Evolutionary conservation across 2,329 filamentous ascomycete genomes (phyloP), one percentile per base, ranked within the genome.

Genomic region (Metarhizium humberi): DNA sequence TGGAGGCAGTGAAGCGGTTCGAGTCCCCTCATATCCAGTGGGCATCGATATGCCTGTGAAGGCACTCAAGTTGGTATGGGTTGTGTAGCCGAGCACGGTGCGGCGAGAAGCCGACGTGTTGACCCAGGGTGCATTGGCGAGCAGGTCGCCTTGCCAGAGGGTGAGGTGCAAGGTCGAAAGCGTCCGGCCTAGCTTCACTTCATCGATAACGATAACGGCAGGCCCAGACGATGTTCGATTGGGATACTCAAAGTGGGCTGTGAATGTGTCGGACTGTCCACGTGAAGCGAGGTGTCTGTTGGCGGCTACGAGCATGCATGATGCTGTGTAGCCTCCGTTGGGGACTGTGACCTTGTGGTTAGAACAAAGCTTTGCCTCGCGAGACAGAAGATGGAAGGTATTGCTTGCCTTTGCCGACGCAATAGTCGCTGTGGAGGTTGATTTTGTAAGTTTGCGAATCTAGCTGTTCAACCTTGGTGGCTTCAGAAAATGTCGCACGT

Each of bases 291-390:
- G 64, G 56, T 71, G 67, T 10, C 58, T 50, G 11, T 58, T 59
- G 5, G 64, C 65, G 3, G 67, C 67, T 11, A 60, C 57, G 54
- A 73, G 60, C 51, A 75, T 63, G 52, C 67, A 67, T 3, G 67
- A 65, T 4, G 71, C 66, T 1, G 69, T 63, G 56, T 74, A 75
- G 36, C 72, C 72, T 47, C 72, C 72, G 43, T 75, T 72, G 14
- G 72, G 71, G n/a, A 74, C 66, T 66, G 47, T 11, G 13, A 25
- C 1, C 30, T 10, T 38, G n/a, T 13, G 7, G 49, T 51, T 16
- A 40, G 25, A 18, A 34, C 32, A 20, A 20, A 18, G 3, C 3
- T 30, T 30, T 49, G 45, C 45, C 48, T 29, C 34, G 25, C 18
- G 4, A 36, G 6, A n/a, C 32, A 13, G 6, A 7, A 32, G n/a